Conservation (phyloP, 768 basidiomycete genomes). For the Psilocybe tampanensis region DNA sequence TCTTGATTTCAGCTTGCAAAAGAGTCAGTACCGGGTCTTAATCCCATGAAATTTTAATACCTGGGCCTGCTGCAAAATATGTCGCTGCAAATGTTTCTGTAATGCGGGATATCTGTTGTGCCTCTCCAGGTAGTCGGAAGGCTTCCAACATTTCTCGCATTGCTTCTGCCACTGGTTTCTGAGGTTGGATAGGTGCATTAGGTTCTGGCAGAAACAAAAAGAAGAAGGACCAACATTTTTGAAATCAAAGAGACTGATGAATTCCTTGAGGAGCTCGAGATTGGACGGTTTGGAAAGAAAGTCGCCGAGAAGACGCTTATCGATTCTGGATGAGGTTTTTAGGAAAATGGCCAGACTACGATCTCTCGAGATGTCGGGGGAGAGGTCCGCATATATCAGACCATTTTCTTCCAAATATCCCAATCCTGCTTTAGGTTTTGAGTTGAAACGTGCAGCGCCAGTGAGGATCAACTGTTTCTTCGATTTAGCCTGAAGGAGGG, state of each 20-base stretch:
- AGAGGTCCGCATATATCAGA: slow-evolving; percentile 76
- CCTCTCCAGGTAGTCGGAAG: slow-evolving; percentile 93
- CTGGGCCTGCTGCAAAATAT: slow-evolving; percentile 85
- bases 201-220: not conserved
- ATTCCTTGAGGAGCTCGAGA: slow-evolving; percentile 80
- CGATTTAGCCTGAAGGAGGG: slow-evolving; percentile 70
- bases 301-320: slow-evolving; percentile 93
- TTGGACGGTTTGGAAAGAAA: slow-evolving; percentile 91
- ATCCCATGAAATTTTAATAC: slow-evolving; percentile 34
- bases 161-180: slow-evolving; percentile 96
- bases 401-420: slow-evolving; percentile 91
- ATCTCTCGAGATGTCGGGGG: slow-evolving; percentile 54
- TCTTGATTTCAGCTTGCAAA: slow-evolving; percentile 80
- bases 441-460: slow-evolving; percentile 87
- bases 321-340: slow-evolving; percentile 80
- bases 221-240: slow-evolving; percentile 58
- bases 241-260: slow-evolving; percentile 89
- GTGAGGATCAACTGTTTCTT: slow-evolving; percentile 85
- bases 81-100: slow-evolving; percentile 93
- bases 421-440: slow-evolving; percentile 89
- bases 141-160: slow-evolving; percentile 93
- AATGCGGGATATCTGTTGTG: slow-evolving; percentile 92
- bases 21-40: not conserved
- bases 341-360: slow-evolving; percentile 84
- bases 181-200: slow-evolving; percentile 2